These are phyloP conservation scores for Meira miltonrushii DNA, from an alignment of 1,284 basidiomycete species.

Conservation along the genomic window DNA sequence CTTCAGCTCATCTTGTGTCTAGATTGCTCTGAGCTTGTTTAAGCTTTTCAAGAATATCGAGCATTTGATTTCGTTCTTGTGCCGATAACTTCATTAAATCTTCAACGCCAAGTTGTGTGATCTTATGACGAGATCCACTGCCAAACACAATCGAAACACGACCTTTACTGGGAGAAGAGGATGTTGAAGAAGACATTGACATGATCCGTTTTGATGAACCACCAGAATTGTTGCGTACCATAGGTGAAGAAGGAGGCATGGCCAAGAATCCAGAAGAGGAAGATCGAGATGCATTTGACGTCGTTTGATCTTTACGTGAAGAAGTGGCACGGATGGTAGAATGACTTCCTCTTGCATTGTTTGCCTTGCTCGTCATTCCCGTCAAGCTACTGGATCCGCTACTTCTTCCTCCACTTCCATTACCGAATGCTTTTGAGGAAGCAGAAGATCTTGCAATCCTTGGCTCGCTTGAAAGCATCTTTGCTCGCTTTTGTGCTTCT, in stretches of 20 bases:
- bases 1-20: too few species aligned
- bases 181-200: neutral
- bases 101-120: neutral
- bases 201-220: neutral
- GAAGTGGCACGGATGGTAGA: neutral
- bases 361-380: neutral
- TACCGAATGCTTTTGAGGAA: too few species aligned
- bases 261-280: neutral
- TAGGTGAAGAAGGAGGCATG: neutral
- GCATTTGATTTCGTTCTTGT: neutral
- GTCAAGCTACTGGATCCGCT: neutral
- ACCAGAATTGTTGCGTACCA: neutral
- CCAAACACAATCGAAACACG: neutral
- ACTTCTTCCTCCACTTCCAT: too few species aligned
- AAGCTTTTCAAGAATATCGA: neutral
- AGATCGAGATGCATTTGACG: neutral
- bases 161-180: neutral
- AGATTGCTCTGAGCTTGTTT: neutral
- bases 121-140: neutral
- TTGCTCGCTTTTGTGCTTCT: slow-evolving; percentile 3
- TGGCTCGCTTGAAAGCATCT: neutral
- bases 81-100: neutral
- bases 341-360: neutral
- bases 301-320: neutral
- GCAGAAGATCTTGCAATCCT: too few species aligned